Percentiles rank a stretch among this genome's conserved stretches.
These are phyloP conservation scores for Fusarium staphyleae DNA, from an alignment of 2,329 filamentous ascomycete species.

Conservation along the genomic window DNA sequence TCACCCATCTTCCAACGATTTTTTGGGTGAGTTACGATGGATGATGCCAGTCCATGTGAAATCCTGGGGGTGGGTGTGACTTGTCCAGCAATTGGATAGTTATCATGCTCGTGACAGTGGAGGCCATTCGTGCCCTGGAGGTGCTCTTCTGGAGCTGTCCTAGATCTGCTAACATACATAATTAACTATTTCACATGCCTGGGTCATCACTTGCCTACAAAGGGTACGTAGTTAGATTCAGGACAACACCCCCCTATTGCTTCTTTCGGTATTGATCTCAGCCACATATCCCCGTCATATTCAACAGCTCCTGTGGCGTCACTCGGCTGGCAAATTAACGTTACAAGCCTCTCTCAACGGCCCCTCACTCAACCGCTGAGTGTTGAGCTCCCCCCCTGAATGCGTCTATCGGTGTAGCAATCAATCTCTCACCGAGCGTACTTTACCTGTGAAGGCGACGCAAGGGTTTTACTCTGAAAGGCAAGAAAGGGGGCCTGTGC, in stretches of 20 bases:
- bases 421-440: constrained; percentile 33
- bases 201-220: too few species aligned
- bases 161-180: not conserved
- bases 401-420: constrained; percentile 23
- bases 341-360: constrained; percentile 18
- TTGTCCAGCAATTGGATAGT: not conserved
- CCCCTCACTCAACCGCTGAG: constrained; percentile 29
- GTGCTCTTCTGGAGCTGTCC: not conserved
- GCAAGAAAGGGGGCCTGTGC: not conserved
- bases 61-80: constrained; percentile 29
- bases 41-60: constrained; percentile 25
- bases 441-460: not conserved
- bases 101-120: constrained; percentile 22
- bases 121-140: not conserved
- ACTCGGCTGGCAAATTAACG: constrained; percentile 14
- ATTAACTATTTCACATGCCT: not conserved
- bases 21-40: not conserved
- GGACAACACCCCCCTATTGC: too few species aligned
- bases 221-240: too few species aligned
- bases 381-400: constrained; percentile 31
- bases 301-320: constrained; percentile 13
- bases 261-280: not conserved
- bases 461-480: not conserved
- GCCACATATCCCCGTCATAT: constrained; percentile 13
- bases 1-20: too few species aligned